phyloP scores from a whole-genome alignment of 129 eudicot genomes.

The Ambrosia artemisiifolia region DNA sequence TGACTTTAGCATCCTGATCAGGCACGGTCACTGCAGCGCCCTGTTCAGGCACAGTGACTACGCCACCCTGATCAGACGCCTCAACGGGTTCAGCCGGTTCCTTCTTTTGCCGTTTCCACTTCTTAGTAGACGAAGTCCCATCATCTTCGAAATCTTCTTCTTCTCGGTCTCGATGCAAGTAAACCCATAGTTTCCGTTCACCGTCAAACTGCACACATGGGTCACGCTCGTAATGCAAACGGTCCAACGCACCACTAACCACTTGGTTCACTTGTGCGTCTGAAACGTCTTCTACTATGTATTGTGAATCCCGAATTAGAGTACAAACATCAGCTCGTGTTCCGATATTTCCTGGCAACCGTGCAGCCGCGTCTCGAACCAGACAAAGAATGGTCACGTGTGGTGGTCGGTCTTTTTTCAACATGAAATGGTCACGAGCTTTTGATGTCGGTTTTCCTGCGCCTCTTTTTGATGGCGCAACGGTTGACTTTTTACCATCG shows the following conservation, averaged over 20 bases:
- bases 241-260: constrained; percentile 96
- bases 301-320: constrained; percentile 87
- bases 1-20: no score
- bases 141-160: constrained; percentile 98
- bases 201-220: constrained; percentile 93
- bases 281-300: constrained; percentile 81
- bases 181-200: constrained; percentile 88
- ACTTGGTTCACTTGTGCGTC: constrained; percentile 93
- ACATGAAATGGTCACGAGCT: constrained; percentile 96
- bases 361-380: constrained; percentile 95
- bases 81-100: constrained; percentile 62
- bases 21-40: no score
- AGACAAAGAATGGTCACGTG: constrained; percentile 98
- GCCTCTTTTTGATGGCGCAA: constrained; percentile 90
- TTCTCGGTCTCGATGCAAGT: constrained; percentile 88
- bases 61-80: constrained; percentile 44
- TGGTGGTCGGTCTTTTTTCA: constrained; percentile 90
- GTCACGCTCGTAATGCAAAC: constrained; percentile 92
- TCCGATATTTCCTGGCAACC: constrained; percentile 93
- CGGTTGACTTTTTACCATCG: constrained; percentile 91
- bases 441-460: constrained; percentile 98
- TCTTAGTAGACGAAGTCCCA: constrained; percentile 91
- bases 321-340: constrained; percentile 98
- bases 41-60: constrained; percentile 19
- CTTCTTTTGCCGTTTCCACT: constrained; percentile 93